A percentile compares a stretch with the other conserved stretches of the same genome.
Conservation (phyloP, 2,329 filamentous ascomycete species). For the Ophiosphaerella korrae region DNA sequence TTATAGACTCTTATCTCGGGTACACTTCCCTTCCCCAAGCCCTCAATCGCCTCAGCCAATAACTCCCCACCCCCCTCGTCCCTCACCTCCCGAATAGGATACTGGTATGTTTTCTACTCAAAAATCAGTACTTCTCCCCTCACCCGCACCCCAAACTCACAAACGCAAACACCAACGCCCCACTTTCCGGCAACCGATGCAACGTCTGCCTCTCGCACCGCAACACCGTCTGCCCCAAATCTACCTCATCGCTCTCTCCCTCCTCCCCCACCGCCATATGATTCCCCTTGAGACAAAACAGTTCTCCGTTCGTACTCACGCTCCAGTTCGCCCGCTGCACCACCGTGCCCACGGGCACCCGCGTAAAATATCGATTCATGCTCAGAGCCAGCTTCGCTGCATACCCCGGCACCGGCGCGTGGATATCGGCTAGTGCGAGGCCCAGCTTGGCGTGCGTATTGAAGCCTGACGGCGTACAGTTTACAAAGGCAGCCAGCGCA, state of each 20-base stretch:
- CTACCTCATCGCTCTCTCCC: slow-evolving; percentile 30
- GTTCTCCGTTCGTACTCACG: slow-evolving; percentile 48
- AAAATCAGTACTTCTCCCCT: not conserved
- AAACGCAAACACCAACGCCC: slow-evolving; percentile 64
- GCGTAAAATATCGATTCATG: slow-evolving; percentile 67
- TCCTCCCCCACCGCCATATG: slow-evolving; percentile 51
- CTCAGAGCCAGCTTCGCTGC: slow-evolving; percentile 59
- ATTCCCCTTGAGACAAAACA: slow-evolving; percentile 51
- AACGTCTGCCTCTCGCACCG: slow-evolving; percentile 66
- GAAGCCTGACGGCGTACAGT: slow-evolving; percentile 65
- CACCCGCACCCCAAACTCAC: not conserved
- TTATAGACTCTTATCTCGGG: slow-evolving; percentile 66
- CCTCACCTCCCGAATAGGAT: slow-evolving; percentile 61
- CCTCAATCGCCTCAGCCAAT: slow-evolving; percentile 64
- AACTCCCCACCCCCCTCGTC: slow-evolving; percentile 61
- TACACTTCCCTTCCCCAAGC: slow-evolving; percentile 61
- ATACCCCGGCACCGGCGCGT: slow-evolving; percentile 64
- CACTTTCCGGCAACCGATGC: slow-evolving; percentile 60
- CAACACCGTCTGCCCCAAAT: slow-evolving; percentile 54
- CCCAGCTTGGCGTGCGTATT: slow-evolving; percentile 61
- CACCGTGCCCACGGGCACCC: slow-evolving; percentile 58
- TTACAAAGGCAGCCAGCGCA: slow-evolving; percentile 60
- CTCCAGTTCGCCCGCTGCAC: slow-evolving; percentile 63
- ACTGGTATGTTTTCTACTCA: slow-evolving; percentile 58
- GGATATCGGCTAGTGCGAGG: slow-evolving; percentile 59